phyloP scores from a whole-genome alignment of 768 basidiomycete species.

The Hericium coralloides region DNA sequence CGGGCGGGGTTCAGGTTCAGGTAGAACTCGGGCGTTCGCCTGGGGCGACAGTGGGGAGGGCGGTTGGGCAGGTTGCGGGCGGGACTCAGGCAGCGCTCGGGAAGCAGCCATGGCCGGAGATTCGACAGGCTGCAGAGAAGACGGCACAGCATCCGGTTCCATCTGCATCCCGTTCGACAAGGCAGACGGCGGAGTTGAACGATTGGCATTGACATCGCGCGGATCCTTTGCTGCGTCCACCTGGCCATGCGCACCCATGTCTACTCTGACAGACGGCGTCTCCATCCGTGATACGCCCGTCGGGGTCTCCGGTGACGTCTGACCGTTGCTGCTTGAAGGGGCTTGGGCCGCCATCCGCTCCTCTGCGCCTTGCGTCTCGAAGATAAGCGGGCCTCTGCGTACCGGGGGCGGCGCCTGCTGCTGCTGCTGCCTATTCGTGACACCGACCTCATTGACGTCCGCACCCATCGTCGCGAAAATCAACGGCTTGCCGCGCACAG shows the following conservation, averaged over 20 bases:
- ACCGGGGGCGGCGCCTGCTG: neutral
- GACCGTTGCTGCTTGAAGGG: neutral
- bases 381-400: neutral
- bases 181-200: no score
- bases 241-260: no score
- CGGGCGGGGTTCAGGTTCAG: neutral
- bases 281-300: no score
- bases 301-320: neutral
- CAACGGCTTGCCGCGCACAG: slow-evolving; percentile 40
- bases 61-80: neutral
- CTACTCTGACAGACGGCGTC: neutral
- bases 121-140: neutral
- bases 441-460: slow-evolving; percentile 8
- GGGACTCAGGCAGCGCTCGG: neutral
- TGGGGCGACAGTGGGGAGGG: neutral
- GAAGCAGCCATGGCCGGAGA: neutral
- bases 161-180: no score
- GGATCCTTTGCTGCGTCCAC: no score
- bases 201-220: no score
- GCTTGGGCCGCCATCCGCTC: neutral
- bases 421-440: neutral
- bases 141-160: no score
- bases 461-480: slow-evolving; percentile 49
- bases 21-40: neutral
- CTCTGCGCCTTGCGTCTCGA: neutral